These are phyloP conservation scores for Curvularia verruculosa DNA, from an alignment of 2,329 filamentous ascomycete species.

Conservation along the genomic window DNA sequence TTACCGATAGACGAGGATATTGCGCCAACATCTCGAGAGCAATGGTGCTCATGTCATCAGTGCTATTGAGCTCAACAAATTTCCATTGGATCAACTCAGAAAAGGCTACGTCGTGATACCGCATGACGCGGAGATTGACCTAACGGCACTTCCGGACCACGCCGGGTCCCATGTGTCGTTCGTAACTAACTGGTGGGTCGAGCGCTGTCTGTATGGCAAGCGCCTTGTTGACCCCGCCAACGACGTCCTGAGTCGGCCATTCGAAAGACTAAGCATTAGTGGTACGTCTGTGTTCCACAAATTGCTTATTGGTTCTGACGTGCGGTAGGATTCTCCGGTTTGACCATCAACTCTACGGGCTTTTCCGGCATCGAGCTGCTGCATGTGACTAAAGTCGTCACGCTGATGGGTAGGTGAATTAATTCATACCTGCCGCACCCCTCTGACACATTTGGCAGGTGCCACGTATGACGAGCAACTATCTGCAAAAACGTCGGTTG, in stretches of 20 bases:
- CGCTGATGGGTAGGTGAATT: slow-evolving; percentile 65
- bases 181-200: slow-evolving; percentile 92
- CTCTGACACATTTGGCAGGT: slow-evolving; percentile 53
- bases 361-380: slow-evolving; percentile 85
- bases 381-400: slow-evolving; percentile 79
- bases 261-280: slow-evolving; percentile 70
- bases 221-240: slow-evolving; percentile 70
- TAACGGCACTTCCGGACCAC: slow-evolving; percentile 43
- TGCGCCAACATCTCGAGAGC: slow-evolving; percentile 41
- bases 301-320: slow-evolving; percentile 25
- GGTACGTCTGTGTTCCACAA: slow-evolving; percentile 43
- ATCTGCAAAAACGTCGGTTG: slow-evolving; percentile 71
- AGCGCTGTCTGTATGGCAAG: slow-evolving; percentile 82
- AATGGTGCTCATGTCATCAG: slow-evolving; percentile 46
- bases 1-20: slow-evolving; percentile 38
- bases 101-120: slow-evolving; percentile 54
- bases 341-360: slow-evolving; percentile 79
- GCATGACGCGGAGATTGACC: slow-evolving; percentile 47
- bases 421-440: slow-evolving; percentile 2
- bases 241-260: slow-evolving; percentile 78
- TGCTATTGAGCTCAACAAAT: slow-evolving; percentile 30
- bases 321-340: slow-evolving; percentile 64
- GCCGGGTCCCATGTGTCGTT: slow-evolving; percentile 43
- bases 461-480: slow-evolving; percentile 82
- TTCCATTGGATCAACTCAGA: slow-evolving; percentile 36